phyloP scores from a whole-genome alignment of 495 filamentous ascomycete species.

The Penicillium malachiteum region DNA sequence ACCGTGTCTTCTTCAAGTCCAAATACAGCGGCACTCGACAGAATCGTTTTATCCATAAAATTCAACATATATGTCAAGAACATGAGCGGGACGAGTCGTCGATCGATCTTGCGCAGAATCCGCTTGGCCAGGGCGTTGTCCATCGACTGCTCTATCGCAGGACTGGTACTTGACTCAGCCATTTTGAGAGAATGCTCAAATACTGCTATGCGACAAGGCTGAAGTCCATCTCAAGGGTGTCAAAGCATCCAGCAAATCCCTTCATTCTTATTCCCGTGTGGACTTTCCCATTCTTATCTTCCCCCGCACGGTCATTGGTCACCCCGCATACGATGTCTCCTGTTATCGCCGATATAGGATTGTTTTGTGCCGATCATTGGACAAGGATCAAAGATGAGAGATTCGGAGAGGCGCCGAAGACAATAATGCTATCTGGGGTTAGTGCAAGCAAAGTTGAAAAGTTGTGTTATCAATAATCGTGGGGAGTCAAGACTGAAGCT shows the following conservation, averaged over 20 bases:
- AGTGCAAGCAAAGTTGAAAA: no score
- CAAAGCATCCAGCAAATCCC: neutral
- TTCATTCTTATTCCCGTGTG: conserved; percentile 5
- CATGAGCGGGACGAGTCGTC: conserved; percentile 43
- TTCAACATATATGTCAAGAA: conserved; percentile 41
- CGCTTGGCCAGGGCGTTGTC: conserved; percentile 13
- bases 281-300: conserved; percentile 16
- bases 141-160: conserved; percentile 10
- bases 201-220: neutral
- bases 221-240: neutral
- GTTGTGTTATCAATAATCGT: no score
- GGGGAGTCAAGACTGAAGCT: no score
- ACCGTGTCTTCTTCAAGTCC: conserved; percentile 42
- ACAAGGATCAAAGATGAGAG: neutral
- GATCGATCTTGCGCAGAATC: conserved; percentile 49
- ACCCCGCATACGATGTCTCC: neutral
- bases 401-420: no score
- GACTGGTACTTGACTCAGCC: conserved; percentile 4
- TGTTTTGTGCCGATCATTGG: neutral
- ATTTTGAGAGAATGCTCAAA: conserved; percentile 1
- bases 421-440: no score
- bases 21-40: conserved; percentile 55
- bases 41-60: conserved; percentile 55
- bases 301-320: conserved; percentile 16
- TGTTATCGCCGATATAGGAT: conserved; percentile 10